These are phyloP conservation scores for Lasiodiplodia citricola DNA, from an alignment of 2,329 filamentous ascomycete species.

Conservation along the genomic window DNA sequence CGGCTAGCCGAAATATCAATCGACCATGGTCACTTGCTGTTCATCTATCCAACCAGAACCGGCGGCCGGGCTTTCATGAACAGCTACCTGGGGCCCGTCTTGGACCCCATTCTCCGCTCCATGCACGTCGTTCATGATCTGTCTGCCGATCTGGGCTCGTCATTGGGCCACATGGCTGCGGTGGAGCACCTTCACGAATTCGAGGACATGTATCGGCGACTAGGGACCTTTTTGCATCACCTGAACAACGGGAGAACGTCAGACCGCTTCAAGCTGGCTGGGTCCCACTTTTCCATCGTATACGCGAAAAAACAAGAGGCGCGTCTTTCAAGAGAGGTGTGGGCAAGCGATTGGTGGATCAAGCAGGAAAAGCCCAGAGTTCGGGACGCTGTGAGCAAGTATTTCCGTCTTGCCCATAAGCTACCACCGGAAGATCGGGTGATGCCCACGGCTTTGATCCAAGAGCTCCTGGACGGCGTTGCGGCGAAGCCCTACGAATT, in stretches of 20 bases:
- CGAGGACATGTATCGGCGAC: slow-evolving; percentile 50
- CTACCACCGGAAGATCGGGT: slow-evolving; percentile 51
- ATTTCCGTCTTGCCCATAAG: slow-evolving; percentile 51
- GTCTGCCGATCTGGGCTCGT: slow-evolving; percentile 60
- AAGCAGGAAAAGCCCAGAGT: slow-evolving; percentile 68
- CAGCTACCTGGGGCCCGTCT: slow-evolving; percentile 64
- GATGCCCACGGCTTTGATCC: slow-evolving; percentile 61
- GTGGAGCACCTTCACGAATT: slow-evolving; percentile 62
- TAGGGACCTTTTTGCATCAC: slow-evolving; percentile 38
- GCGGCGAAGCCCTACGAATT: slow-evolving; percentile 55
- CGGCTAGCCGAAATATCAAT: slow-evolving; percentile 65
- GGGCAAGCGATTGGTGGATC: slow-evolving; percentile 67
- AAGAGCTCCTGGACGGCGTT: slow-evolving; percentile 65
- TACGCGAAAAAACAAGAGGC: slow-evolving; percentile 59
- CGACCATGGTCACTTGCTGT: slow-evolving; percentile 62
- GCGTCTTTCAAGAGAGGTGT: slow-evolving; percentile 57
- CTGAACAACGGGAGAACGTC: slow-evolving; percentile 36
- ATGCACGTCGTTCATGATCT: slow-evolving; percentile 64
- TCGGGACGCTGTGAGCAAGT: slow-evolving; percentile 55
- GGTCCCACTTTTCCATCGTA: slow-evolving; percentile 51
- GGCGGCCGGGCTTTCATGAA: slow-evolving; percentile 64
- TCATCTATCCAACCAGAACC: slow-evolving; percentile 66
- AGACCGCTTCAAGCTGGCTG: slow-evolving; percentile 35
- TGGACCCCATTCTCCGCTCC: slow-evolving; percentile 65
- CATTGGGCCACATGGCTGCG: slow-evolving; percentile 60